These are phyloP conservation scores for Alternaria sp. DNA, from an alignment of 2,329 filamentous ascomycete genomes.

Conservation along the genomic window DNA sequence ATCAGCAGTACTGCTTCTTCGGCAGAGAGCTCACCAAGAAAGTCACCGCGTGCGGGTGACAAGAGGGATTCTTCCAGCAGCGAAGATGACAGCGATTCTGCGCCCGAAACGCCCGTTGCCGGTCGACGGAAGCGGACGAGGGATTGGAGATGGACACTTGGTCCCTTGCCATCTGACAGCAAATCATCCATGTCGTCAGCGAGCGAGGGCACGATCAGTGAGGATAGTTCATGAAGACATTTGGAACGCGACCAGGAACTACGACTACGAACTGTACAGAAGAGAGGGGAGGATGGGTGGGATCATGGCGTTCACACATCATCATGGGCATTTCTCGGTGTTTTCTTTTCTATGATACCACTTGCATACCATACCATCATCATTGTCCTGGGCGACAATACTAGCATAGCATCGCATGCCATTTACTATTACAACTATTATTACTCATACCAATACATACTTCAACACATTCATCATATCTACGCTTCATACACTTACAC, in stretches of 20 bases:
- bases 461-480: too few relatives aligned
- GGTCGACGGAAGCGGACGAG: conserved; percentile 62
- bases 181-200: conserved; percentile 34
- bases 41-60: conserved; percentile 45
- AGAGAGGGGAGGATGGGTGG: too few relatives aligned
- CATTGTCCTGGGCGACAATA: conserved; percentile 7
- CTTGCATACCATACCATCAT: conserved; percentile 9
- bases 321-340: conserved; percentile 16
- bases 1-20: conserved; percentile 28
- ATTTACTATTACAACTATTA: neutral
- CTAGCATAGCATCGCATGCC: conserved; percentile 8
- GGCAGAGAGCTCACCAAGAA: conserved; percentile 35
- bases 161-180: conserved; percentile 49
- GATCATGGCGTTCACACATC: conserved; percentile 4
- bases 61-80: conserved; percentile 54
- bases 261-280: conserved; percentile 8
- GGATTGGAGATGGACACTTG: conserved; percentile 67
- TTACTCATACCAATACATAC: too few relatives aligned
- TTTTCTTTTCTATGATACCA: conserved; percentile 19
- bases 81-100: conserved; percentile 59
- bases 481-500: neutral
- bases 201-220: conserved; percentile 32
- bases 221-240: conserved; percentile 39
- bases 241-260: neutral
- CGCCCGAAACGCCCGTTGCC: conserved; percentile 62